phyloP scores from a whole-genome alignment of 495 filamentous ascomycete genomes.

The Aspergillus bridgeri region DNA sequence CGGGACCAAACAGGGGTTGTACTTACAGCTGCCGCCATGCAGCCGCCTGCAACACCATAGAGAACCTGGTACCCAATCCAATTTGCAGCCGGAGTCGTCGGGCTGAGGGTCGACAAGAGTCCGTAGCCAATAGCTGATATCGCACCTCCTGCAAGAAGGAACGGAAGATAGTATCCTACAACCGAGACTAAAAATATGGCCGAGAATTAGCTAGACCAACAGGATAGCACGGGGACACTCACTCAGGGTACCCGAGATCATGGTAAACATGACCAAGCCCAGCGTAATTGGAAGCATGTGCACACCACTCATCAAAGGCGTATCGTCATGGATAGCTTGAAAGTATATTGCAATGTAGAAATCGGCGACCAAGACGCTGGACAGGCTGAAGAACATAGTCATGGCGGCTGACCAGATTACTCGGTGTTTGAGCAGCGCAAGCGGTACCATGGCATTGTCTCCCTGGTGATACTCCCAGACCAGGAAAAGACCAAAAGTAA shows the following conservation, averaged over 20 bases:
- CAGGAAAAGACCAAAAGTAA: constrained; percentile 25
- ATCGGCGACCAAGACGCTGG: constrained; percentile 4
- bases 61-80: constrained; percentile 69
- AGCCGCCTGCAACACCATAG: constrained; percentile 35
- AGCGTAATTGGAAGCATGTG: constrained; percentile 35
- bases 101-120: constrained; percentile 53
- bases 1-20: not conserved
- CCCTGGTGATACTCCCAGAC: constrained; percentile 43
- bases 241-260: not conserved
- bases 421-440: constrained; percentile 20
- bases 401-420: constrained; percentile 22
- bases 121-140: constrained; percentile 58
- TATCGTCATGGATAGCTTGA: constrained; percentile 23
- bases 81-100: constrained; percentile 36
- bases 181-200: too few species aligned
- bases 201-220: too few species aligned
- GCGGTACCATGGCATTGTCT: constrained; percentile 47
- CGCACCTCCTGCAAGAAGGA: constrained; percentile 49
- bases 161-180: constrained; percentile 35
- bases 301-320: constrained; percentile 30
- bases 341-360: constrained; percentile 35
- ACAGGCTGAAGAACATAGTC: constrained; percentile 18
- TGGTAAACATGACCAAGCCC: constrained; percentile 25
- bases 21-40: constrained; percentile 16
- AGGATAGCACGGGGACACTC: not conserved